A percentile compares a stretch with the other conserved stretches of the same genome.
phyloP scores from a whole-genome alignment of 768 basidiomycete genomes.

The Hygrophorus russula region DNA sequence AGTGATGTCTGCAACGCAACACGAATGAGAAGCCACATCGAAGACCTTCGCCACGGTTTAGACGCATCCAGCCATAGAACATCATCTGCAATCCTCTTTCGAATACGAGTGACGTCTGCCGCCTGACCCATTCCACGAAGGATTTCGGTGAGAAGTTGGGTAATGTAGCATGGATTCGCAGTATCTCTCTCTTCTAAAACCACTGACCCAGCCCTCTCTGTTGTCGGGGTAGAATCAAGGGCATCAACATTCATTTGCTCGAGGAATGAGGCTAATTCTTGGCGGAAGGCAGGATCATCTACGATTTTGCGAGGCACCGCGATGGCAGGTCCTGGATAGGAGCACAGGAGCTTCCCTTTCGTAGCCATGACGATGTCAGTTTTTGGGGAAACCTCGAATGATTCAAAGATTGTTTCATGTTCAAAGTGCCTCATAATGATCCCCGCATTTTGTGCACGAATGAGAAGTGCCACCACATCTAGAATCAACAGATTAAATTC shows the following conservation, averaged over 20 bases:
- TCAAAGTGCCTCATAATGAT: constrained; percentile 24
- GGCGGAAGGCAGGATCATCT: constrained; percentile 18
- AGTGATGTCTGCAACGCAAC: constrained; percentile 31
- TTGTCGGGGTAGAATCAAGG: constrained; percentile 22
- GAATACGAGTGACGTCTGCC: constrained; percentile 17
- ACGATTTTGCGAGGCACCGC: constrained; percentile 19
- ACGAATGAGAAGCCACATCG: constrained; percentile 38
- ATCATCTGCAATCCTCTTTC: constrained; percentile 36
- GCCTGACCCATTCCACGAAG: constrained; percentile 25
- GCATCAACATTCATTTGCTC: constrained; percentile 23
- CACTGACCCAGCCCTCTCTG: constrained; percentile 23
- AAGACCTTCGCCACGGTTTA: constrained; percentile 38
- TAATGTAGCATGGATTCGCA: constrained; percentile 34
- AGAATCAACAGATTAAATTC: not conserved
- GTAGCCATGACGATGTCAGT: constrained; percentile 23
- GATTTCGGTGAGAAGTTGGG: constrained; percentile 36
- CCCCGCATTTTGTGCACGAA: constrained; percentile 38
- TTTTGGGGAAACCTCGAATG: constrained; percentile 33
- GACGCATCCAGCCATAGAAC: constrained; percentile 27
- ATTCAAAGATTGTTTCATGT: constrained; percentile 26
- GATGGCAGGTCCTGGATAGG: constrained; percentile 35
- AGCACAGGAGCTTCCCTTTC: constrained; percentile 31
- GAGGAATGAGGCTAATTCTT: constrained; percentile 28
- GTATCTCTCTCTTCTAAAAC: constrained; percentile 29
- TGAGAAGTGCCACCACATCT: constrained; percentile 27